Percentiles rank a stretch among this genome's conserved stretches.
These are phyloP conservation scores for Colletotrichum tofieldiae DNA, from an alignment of 2,329 filamentous ascomycete species.

Conservation along the genomic window DNA sequence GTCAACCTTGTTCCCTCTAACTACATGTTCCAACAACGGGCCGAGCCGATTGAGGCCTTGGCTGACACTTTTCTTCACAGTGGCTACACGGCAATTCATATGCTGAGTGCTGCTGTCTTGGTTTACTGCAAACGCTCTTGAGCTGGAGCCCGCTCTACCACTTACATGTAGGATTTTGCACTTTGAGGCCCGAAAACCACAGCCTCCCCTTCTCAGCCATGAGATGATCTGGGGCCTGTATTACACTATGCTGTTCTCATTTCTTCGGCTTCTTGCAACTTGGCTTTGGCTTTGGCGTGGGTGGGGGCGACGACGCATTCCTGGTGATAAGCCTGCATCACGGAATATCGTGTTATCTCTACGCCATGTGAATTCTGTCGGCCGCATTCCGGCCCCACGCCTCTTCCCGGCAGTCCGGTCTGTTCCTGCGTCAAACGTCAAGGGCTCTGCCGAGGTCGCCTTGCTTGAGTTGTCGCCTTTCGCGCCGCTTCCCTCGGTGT, in stretches of 20 bases:
- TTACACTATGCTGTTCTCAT: neutral
- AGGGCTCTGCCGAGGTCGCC: too few species aligned
- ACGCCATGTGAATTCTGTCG: neutral
- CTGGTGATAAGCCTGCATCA: neutral
- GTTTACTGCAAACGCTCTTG: neutral
- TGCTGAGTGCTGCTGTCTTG: neutral
- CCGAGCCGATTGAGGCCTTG: neutral
- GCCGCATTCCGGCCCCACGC: neutral
- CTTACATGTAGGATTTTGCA: neutral
- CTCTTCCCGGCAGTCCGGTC: too few species aligned
- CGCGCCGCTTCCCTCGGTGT: neutral
- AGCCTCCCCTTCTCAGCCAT: neutral
- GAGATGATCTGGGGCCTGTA: neutral
- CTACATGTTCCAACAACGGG: neutral
- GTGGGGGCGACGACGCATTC: too few species aligned
- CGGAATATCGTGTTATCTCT: neutral
- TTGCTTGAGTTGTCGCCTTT: neutral
- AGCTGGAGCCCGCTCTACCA: too few species aligned
- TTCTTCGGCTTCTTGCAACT: neutral
- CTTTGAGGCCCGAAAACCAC: neutral
- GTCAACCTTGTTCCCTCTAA: too few species aligned
- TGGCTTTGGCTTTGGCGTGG: too few species aligned
- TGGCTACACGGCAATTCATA: neutral
- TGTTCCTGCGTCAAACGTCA: too few species aligned
- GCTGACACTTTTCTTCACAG: neutral